Conservation (phyloP, 2,329 filamentous ascomycete species). For the Aspergillus aculeatinus region DNA sequence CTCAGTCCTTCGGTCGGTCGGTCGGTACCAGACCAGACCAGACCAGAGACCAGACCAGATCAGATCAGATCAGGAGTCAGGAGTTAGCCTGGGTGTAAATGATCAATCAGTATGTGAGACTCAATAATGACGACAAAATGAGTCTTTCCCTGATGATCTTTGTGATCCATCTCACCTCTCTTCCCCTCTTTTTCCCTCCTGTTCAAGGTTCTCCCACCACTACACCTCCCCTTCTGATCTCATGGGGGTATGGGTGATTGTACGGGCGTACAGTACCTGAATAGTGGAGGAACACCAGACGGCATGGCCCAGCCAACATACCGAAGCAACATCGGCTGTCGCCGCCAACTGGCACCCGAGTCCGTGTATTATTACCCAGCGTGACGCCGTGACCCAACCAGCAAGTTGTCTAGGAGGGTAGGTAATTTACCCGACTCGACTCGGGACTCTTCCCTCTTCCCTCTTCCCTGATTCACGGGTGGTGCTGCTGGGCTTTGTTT, state of each 20-base stretch:
- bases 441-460: background rate
- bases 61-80: background rate
- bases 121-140: background rate
- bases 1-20: constrained; percentile 12
- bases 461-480: background rate
- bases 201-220: no score
- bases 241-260: no score
- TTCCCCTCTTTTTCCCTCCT: no score
- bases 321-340: background rate
- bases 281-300: background rate
- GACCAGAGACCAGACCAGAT: background rate
- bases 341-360: background rate
- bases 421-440: constrained; percentile 18
- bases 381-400: background rate
- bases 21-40: constrained; percentile 8
- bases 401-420: background rate
- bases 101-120: no score
- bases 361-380: background rate
- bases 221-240: no score
- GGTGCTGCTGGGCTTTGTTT: no score
- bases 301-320: background rate
- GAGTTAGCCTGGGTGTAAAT: no score
- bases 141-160: background rate
- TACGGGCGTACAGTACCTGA: background rate
- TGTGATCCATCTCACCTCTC: background rate